Base-by-base conservation (phyloP, 768 basidiomycete genomes). In the Boletales sp. region DNA sequence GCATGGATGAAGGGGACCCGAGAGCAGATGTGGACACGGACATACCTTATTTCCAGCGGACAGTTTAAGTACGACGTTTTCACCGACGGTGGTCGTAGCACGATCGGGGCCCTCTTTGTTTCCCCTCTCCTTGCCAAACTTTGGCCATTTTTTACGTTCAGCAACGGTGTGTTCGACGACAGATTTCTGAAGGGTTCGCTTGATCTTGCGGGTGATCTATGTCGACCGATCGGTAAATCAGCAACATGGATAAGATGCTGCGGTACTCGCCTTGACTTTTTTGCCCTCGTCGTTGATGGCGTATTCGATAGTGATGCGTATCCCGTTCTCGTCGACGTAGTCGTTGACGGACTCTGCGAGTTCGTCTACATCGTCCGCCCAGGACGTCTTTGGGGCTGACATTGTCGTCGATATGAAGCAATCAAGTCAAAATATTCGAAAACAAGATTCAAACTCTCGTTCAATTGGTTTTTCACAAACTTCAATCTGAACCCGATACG, bases 111-210 rank as follows among this genome's bases (percentile, higher is more conserved):
- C 95, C 13, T 87, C 72, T 35, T 86, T 81, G 64, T 83, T 93
- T 19, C 91, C 90, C 67, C 81, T 85, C 71, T 98, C 97, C 53
- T 81, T 77, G 4, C 97, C 97, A 62, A 99, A 99, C 68, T 95
- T 98, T 18, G 82, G 63, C 93, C 93, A 97, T 56, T 83, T 84
- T 69, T 94, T 88, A 43, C 95, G 83, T 66, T 95, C 93, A 0
- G 97, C 97, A 11, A 97, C 93, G 19, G 81, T 77, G 65, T 95
- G 94, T 53, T 94, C 90, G n/a, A 98, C 97, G 34, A 92, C 78
- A 9, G 89, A 85, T 66, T 92, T 94, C 64, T 94, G 89, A 13
- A 97, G 77, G 1, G 84, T 86, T 27, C 94, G 82, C 69, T 86
- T 88, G 64, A 87, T 93, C 58, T 83, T 84, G 52, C 90, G 82